Percentiles rank a stretch among this genome's conserved stretches.
These are phyloP conservation scores for Komagataella populi DNA, from an alignment of 805 yeast genomes.

Conservation along the genomic window DNA sequence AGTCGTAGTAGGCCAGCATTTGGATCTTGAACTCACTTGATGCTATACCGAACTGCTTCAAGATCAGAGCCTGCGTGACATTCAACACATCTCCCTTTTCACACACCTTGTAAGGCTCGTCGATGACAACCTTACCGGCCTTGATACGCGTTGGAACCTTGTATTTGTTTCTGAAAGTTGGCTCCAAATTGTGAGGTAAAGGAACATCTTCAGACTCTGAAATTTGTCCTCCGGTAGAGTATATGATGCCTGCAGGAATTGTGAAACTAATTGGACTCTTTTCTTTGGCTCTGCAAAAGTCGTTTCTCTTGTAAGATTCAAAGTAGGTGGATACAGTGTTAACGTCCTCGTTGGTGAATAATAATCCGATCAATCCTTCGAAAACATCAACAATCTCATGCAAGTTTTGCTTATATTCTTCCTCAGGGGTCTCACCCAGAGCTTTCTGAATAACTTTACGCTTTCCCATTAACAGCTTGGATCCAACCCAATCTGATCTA, in stretches of 20 bases:
- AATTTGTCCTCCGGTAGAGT: slow-evolving; percentile 91
- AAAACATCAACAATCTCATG: slow-evolving; percentile 51
- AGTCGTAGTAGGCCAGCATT: slow-evolving; percentile 66
- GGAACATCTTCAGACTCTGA: slow-evolving; percentile 90
- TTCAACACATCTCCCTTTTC: slow-evolving; percentile 67
- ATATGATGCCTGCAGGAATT: slow-evolving; percentile 82
- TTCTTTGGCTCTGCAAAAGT: slow-evolving; percentile 83
- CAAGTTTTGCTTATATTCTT: slow-evolving; percentile 81
- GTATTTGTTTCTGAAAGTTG: slow-evolving; percentile 76
- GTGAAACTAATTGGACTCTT: slow-evolving; percentile 72
- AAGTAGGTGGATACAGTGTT: slow-evolving; percentile 88
- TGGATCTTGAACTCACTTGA: slow-evolving; percentile 81
- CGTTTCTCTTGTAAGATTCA: slow-evolving; percentile 60
- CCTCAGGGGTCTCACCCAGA: slow-evolving; percentile 74
- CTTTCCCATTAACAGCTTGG: slow-evolving; percentile 81
- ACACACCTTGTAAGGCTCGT: slow-evolving; percentile 71
- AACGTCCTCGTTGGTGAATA: slow-evolving; percentile 82
- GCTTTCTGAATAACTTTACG: slow-evolving; percentile 90
- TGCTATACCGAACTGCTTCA: slow-evolving; percentile 94
- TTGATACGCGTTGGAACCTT: slow-evolving; percentile 87
- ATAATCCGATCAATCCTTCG: slow-evolving; percentile 72
- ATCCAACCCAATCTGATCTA: slow-evolving; percentile 86
- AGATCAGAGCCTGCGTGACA: slow-evolving; percentile 80
- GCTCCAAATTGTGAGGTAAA: slow-evolving; percentile 91
- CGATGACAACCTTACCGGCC: slow-evolving; percentile 73